These are phyloP conservation scores for Annulohypoxylon stygium DNA, from an alignment of 495 filamentous ascomycete genomes.

Conservation along the genomic window DNA sequence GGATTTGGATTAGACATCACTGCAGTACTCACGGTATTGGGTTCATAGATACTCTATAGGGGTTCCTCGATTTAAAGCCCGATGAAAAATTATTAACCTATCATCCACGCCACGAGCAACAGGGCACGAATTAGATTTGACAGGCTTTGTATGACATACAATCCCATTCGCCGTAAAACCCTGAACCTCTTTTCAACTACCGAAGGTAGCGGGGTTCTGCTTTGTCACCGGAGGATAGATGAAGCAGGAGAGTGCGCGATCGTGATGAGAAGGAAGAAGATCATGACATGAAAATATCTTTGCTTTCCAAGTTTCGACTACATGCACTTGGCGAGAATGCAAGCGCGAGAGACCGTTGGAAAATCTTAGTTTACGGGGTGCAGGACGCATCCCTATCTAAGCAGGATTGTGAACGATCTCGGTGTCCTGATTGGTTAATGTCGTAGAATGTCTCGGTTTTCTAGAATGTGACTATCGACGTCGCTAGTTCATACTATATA, in stretches of 20 bases:
- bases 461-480: slow-evolving; percentile 27
- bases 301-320: slow-evolving; percentile 21
- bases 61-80: slow-evolving; percentile 36
- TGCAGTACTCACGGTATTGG: slow-evolving; percentile 33
- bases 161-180: slow-evolving; percentile 32
- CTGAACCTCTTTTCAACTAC: slow-evolving; percentile 34
- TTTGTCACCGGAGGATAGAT: slow-evolving; percentile 5
- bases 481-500: slow-evolving; percentile 5
- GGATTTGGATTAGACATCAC: slow-evolving; percentile 41
- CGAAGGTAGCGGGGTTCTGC: slow-evolving; percentile 26
- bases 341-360: slow-evolving; percentile 20
- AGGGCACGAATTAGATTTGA: slow-evolving; percentile 40
- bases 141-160: slow-evolving; percentile 25
- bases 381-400: slow-evolving; percentile 29
- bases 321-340: slow-evolving; percentile 44
- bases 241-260: slow-evolving; percentile 15
- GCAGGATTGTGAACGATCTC: slow-evolving; percentile 14
- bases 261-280: slow-evolving; percentile 24
- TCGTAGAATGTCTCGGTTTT: slow-evolving; percentile 26
- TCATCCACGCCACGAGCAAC: slow-evolving; percentile 43
- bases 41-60: slow-evolving; percentile 22
- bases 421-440: slow-evolving; percentile 33
- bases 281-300: slow-evolving; percentile 30
- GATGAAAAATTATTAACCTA: slow-evolving; percentile 44
- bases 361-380: slow-evolving; percentile 17